These are phyloP conservation scores for Sarocladium brachiariae DNA, from an alignment of 2,329 filamentous ascomycete species.

Conservation along the genomic window DNA sequence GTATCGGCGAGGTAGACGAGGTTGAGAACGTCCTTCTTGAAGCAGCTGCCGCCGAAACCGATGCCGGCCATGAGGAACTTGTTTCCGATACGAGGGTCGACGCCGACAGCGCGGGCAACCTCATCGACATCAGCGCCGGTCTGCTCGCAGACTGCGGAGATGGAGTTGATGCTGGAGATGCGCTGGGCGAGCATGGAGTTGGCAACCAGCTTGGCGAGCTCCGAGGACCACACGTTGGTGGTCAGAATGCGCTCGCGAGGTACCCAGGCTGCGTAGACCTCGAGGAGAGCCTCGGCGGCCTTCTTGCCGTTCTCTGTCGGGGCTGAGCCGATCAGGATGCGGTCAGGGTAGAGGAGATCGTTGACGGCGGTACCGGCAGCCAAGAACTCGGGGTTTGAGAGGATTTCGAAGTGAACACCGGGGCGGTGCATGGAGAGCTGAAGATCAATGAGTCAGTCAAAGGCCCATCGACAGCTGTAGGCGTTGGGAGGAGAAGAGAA, in stretches of 20 bases:
- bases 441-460: too few species aligned
- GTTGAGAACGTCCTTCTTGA: slow-evolving; percentile 73
- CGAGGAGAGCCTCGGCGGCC: slow-evolving; percentile 57
- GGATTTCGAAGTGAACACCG: slow-evolving; percentile 62
- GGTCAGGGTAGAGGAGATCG: slow-evolving; percentile 64
- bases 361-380: slow-evolving; percentile 70
- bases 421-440: slow-evolving; percentile 54
- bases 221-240: slow-evolving; percentile 70
- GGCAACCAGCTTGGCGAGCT: slow-evolving; percentile 70
- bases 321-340: slow-evolving; percentile 67
- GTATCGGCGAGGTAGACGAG: slow-evolving; percentile 67
- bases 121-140: slow-evolving; percentile 72
- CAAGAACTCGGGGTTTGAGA: slow-evolving; percentile 78
- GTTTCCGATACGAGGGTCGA: slow-evolving; percentile 64
- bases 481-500: background rate
- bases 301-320: slow-evolving; percentile 50
- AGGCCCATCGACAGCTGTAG: slow-evolving; percentile 13
- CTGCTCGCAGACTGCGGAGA: slow-evolving; percentile 73
- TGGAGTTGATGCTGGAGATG: slow-evolving; percentile 73
- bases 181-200: slow-evolving; percentile 77
- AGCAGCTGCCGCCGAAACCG: slow-evolving; percentile 75
- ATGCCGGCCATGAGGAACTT: slow-evolving; percentile 69
- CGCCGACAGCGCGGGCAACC: slow-evolving; percentile 59
- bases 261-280: slow-evolving; percentile 67
- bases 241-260: slow-evolving; percentile 59